Conservation (phyloP, 2,329 filamentous ascomycete genomes). For the Diplodia corticola region DNA sequence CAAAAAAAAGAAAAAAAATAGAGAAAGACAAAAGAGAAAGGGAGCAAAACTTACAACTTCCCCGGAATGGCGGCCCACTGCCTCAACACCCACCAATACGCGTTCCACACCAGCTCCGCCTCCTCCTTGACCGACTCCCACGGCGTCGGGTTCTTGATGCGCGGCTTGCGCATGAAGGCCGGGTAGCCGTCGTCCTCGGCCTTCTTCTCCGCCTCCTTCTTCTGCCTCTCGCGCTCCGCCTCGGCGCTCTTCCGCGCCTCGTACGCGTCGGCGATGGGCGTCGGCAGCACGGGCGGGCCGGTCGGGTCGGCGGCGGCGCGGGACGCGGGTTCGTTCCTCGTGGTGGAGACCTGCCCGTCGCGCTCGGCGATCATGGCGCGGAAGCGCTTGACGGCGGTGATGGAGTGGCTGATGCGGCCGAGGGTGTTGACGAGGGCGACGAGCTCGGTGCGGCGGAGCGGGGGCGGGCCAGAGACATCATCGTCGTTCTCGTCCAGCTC, state of each 20-base stretch:
- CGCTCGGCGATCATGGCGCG: slow-evolving; percentile 51
- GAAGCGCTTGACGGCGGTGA: slow-evolving; percentile 75
- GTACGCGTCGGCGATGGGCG: slow-evolving; percentile 26
- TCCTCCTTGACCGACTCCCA: slow-evolving; percentile 65
- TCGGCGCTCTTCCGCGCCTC: slow-evolving; percentile 33
- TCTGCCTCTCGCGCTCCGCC: slow-evolving; percentile 31
- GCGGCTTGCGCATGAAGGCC: slow-evolving; percentile 46
- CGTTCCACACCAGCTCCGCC: slow-evolving; percentile 61
- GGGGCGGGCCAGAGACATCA: slow-evolving; percentile 61
- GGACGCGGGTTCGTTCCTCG: slow-evolving; percentile 19
- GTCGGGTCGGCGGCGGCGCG: background rate
- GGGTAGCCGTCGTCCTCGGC: slow-evolving; percentile 44
- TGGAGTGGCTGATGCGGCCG: slow-evolving; percentile 77
- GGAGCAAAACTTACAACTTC: slow-evolving; percentile 60
- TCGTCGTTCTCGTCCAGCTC: slow-evolving; percentile 74
- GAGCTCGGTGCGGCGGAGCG: slow-evolving; percentile 83
- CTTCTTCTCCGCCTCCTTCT: slow-evolving; percentile 29
- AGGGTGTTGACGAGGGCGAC: slow-evolving; percentile 95
- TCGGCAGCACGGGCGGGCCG: slow-evolving; percentile 3
- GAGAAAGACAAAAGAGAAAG: background rate
- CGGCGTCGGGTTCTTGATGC: slow-evolving; percentile 47
- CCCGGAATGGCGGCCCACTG: slow-evolving; percentile 71
- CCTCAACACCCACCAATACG: slow-evolving; percentile 65
- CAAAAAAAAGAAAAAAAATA: background rate
- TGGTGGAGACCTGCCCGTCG: no score